Base-by-base conservation (phyloP, 805 yeast genomes). In the Saturnispora diversa region DNA sequence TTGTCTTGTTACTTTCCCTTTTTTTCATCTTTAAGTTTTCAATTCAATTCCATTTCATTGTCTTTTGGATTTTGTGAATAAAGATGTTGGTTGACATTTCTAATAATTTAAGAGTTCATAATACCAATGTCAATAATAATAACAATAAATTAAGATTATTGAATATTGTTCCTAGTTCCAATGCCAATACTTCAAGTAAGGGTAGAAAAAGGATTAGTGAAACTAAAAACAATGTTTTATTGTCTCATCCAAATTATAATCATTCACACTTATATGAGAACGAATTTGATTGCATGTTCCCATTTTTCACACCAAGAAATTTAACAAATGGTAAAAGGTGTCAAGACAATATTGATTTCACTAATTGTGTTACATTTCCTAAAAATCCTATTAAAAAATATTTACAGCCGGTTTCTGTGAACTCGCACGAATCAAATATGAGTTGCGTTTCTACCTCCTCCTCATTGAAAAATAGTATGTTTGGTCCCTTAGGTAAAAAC, bases 31-130 rank as follows among this genome's bases (percentile, higher is more conserved):
- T n/a, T n/a, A n/a, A n/a, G n/a, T n/a, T n/a, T n/a, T n/a, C n/a
- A n/a, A n/a, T n/a, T n/a, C n/a, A n/a, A n/a, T n/a, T n/a, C n/a
- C n/a, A n/a, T n/a, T n/a, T n/a, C n/a, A n/a, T n/a, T n/a, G n/a
- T n/a, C n/a, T n/a, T n/a, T n/a, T n/a, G n/a, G n/a, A n/a, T n/a
- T n/a, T n/a, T n/a, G n/a, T n/a, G n/a, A 29, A 15, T 6, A 5
- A 13, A 20, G 5, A 39, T 39, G 52, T 39, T 49, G 15, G 41
- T 34, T 6, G 51, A 49, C 29, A 47, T 49, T 23, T 49, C 52
- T 6, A 48, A 48, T 19, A 26, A 31, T 26, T 15, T 30, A 13
- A 23, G 28, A 26, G 21, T 23, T 19, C 29, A 26, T 15, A 25
- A 11, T 3, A 21, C 6, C 16, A 40, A 21, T 23, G 16, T 16